Base-by-base conservation (phyloP, 1,284 basidiomycete genomes). In the Pyrrhoderma lamaoense region DNA sequence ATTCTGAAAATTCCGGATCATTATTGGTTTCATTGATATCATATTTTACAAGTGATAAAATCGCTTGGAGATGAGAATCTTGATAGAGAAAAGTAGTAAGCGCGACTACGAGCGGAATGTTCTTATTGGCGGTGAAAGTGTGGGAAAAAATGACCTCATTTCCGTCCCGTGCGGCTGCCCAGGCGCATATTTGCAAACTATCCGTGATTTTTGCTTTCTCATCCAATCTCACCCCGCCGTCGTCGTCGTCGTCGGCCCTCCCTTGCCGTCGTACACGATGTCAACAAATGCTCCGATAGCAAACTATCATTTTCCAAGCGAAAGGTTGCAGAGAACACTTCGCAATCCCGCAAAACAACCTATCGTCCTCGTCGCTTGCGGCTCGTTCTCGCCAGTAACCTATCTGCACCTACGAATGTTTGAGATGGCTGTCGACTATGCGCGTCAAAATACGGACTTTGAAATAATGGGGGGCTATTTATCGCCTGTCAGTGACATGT, bases 341-440 rank as follows among this genome's bases (percentile, higher is more conserved):
- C 77, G 78, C 45, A 77, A 87, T 64, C 64, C 81, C 5, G 69
- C 69, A 23, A 89, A 85, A 66, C 76, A 78, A 21, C 86, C 86
- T 18, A 69, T 89, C 59, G 84, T 88, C 50, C 76, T 89, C 57
- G 82, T 90, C 52, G 85, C 82, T 53, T 89, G 85, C 60, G 86
- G 85, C 37, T 89, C 85, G 57, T 89, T 89, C 74, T 87, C 82
- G 64, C 85, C 85, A 14, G 79, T 89, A 56, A 89, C 86, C 16
- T 89, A 86, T 60, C 80, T 89, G 52, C 85, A 86, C 63, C 82
- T 91, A 36, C 88, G 93, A 53, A 96, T 97, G 90, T 97, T 96
- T 68, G 93, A 96, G 67, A 96, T 97, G 93, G 93, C 93, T 52
- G 90, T 88, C 69, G 93, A 97, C 71, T 93, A 92, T 62, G 82